phyloP scores from a whole-genome alignment of 495 filamentous ascomycete genomes.

The Penicillium crystallinum region DNA sequence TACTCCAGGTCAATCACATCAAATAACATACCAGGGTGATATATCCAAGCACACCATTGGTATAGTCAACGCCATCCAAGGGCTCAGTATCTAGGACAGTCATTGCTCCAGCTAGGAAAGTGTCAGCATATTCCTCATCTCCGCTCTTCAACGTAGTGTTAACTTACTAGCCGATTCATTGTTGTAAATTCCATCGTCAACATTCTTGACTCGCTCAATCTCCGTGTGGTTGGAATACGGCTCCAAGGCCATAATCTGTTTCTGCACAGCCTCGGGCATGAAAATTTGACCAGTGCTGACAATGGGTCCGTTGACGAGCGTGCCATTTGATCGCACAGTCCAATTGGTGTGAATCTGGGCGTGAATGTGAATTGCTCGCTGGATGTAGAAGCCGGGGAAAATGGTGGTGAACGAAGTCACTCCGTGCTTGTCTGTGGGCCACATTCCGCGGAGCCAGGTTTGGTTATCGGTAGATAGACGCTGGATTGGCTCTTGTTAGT shows the following conservation, averaged over 20 bases:
- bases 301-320: constrained; percentile 13
- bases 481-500: not conserved
- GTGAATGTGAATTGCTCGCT: constrained; percentile 29
- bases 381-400: constrained; percentile 39
- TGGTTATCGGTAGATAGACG: constrained; percentile 27
- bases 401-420: constrained; percentile 46
- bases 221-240: constrained; percentile 52
- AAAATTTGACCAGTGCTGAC: constrained; percentile 49
- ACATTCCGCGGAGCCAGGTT: constrained; percentile 46
- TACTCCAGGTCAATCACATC: not conserved
- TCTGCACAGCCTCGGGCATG: constrained; percentile 45
- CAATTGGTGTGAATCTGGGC: constrained; percentile 25
- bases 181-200: not conserved
- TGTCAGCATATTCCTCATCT: not conserved
- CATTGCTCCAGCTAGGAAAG: not conserved
- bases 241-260: constrained; percentile 36
- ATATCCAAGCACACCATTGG: not conserved
- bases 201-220: not conserved
- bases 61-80: not conserved
- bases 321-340: constrained; percentile 20
- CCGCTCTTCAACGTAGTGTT: not conserved
- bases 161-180: not conserved
- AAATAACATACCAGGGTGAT: not conserved
- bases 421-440: constrained; percentile 43
- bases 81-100: not conserved